phyloP scores from a whole-genome alignment of 805 yeast genomes.

The Zygosaccharomyces rouxii region DNA sequence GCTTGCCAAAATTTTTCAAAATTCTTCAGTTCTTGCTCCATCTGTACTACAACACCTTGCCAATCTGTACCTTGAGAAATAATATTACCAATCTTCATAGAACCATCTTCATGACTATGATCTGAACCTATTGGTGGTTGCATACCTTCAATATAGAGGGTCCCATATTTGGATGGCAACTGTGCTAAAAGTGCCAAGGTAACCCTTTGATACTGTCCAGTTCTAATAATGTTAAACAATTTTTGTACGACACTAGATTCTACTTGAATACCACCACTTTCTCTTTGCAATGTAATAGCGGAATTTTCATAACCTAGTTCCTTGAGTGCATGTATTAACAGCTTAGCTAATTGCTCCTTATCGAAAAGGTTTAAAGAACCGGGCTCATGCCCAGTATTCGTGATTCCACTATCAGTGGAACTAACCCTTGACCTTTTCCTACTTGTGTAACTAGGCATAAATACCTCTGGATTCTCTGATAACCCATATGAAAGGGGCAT shows the following conservation, averaged over 20 bases:
- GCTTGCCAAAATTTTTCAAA: slow-evolving; percentile 13
- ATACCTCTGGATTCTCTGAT: slow-evolving; percentile 12
- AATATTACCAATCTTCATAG: slow-evolving; percentile 18
- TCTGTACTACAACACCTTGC: slow-evolving; percentile 14
- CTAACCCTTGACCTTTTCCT: slow-evolving; percentile 9
- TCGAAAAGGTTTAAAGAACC: slow-evolving; percentile 18
- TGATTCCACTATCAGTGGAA: slow-evolving; percentile 3
- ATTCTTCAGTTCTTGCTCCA: slow-evolving; percentile 15
- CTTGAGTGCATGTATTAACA: slow-evolving; percentile 46
- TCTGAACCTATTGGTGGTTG: neutral
- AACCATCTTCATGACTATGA: slow-evolving; percentile 6
- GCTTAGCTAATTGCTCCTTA: slow-evolving; percentile 41
- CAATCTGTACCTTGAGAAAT: slow-evolving; percentile 15
- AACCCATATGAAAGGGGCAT: slow-evolving; percentile 14
- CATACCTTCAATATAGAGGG: slow-evolving; percentile 8
- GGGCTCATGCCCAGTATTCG: slow-evolving; percentile 3
- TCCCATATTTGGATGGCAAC: slow-evolving; percentile 27
- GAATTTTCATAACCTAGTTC: slow-evolving; percentile 46
- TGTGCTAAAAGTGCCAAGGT: slow-evolving; percentile 31
- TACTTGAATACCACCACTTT: slow-evolving; percentile 38
- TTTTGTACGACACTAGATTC: slow-evolving; percentile 42
- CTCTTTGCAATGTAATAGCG: slow-evolving; percentile 39
- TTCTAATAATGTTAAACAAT: slow-evolving; percentile 38
- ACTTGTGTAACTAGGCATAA: slow-evolving; percentile 14
- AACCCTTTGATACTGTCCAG: slow-evolving; percentile 40